Base-by-base conservation (phyloP, 257 asterid genomes). In the Scutellaria galericulata region DNA sequence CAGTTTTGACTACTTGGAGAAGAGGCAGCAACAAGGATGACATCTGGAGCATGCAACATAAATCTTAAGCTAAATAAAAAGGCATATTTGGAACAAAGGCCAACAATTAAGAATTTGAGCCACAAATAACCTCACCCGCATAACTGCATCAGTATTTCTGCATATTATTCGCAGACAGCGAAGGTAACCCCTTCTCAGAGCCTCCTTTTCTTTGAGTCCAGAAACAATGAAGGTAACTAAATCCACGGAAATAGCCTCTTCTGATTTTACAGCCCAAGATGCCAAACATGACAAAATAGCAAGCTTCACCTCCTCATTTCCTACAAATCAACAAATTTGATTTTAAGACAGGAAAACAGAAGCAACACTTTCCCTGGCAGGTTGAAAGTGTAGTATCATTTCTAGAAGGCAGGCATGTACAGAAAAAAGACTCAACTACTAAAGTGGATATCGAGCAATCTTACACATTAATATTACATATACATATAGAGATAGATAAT, bases 261-360 rank as follows among this genome's bases (percentile, higher is more conserved):
- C 88, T 51, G 95, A 92, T 84, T 88, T 90, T 70, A 79, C 77
- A 5, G 89, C 91, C 99, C 99, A 95, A 52, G 87, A 80, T 64
- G 91, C 97, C 72, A 95, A 77, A 80, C 93, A 86, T 64, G 95
- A 82, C 79, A 95, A 83, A 77, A 80, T 74, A 50, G 98, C 96
- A 68, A 91, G 88, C 81, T 90, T 95, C 68, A 88, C 97, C 85
- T 95, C 99, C 74, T 95, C 99, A 87, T 92, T 95, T 67, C 99
- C 99, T 95, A 91, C 79, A 83, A 47, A 72, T 44, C 71, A 70
- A 68, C 68, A 78, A 22, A 65, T 50, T 55, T 24, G 56, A 73
- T 63, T 67, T 45, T 15, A 35, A 13, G 54, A 68, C 64, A 47
- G 48, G 14, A 8, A 48, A 53, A 64, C 14, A 64, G 52, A 66